These are phyloP conservation scores for Cladosporium sp. DNA, from an alignment of 2,329 filamentous ascomycete genomes.

Conservation along the genomic window DNA sequence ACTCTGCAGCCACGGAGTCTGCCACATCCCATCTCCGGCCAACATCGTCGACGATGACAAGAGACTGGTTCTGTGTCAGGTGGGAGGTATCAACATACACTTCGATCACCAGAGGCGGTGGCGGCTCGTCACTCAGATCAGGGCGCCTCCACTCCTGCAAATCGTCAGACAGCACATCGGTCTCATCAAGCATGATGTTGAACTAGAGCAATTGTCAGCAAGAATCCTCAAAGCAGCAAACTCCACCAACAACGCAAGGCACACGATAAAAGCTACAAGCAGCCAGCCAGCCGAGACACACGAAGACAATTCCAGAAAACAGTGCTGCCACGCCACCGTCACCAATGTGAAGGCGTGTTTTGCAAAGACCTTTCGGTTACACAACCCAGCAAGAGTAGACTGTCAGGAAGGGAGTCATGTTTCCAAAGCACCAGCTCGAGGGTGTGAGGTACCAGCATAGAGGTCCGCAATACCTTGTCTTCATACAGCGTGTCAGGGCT, in stretches of 20 bases:
- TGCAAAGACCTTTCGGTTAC: background rate
- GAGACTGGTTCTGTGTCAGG: constrained; percentile 78
- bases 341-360: background rate
- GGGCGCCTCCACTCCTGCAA: constrained; percentile 79
- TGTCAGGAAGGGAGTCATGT: background rate
- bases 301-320: background rate
- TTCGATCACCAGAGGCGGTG: constrained; percentile 85
- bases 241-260: background rate
- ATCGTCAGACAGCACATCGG: constrained; percentile 81
- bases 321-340: background rate
- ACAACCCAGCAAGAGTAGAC: background rate
- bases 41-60: constrained; percentile 84
- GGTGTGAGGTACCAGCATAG: background rate
- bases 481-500: background rate
- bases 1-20: constrained; percentile 69
- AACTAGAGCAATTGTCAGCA: constrained; percentile 62
- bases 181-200: constrained; percentile 91
- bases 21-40: constrained; percentile 92
- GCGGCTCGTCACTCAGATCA: constrained; percentile 73
- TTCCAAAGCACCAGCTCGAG: background rate
- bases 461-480: background rate
- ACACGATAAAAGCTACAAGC: background rate
- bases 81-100: constrained; percentile 69
- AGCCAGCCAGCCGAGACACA: background rate
- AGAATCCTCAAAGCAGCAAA: background rate